phyloP scores from a whole-genome alignment of 495 filamentous ascomycete genomes.

The Hypoxylon crocopeplum region DNA sequence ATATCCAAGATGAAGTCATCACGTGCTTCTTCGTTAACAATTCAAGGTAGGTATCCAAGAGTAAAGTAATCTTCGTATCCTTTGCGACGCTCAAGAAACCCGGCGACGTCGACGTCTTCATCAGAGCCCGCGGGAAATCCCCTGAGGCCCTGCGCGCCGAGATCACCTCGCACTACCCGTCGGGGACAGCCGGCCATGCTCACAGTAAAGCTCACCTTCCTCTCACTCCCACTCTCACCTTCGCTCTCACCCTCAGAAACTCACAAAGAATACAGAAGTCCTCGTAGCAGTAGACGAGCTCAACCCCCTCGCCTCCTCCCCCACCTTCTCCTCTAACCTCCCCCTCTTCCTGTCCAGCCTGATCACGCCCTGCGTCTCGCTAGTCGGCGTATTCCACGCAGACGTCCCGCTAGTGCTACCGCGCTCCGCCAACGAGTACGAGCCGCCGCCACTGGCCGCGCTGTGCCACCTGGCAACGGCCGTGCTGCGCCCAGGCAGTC shows the following conservation, averaged over 20 bases:
- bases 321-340: conserved; percentile 48
- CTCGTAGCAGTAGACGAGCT: conserved; percentile 71
- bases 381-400: conserved; percentile 71
- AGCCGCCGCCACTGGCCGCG: conserved; percentile 70
- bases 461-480: conserved; percentile 58
- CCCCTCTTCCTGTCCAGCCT: conserved; percentile 62
- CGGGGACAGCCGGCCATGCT: conserved; percentile 28
- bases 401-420: conserved; percentile 59
- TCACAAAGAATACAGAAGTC: conserved; percentile 48
- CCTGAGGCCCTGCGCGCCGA: conserved; percentile 60
- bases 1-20: neutral
- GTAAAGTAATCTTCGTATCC: conserved; percentile 76
- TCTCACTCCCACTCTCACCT: too few relatives aligned
- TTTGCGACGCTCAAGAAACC: conserved; percentile 70
- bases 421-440: conserved; percentile 55
- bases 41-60: conserved; percentile 49
- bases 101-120: conserved; percentile 63
- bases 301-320: conserved; percentile 54
- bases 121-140: conserved; percentile 66
- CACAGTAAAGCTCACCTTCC: conserved; percentile 44
- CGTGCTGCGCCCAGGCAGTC: conserved; percentile 56
- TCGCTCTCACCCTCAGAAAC: conserved; percentile 38
- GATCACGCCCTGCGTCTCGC: conserved; percentile 59
- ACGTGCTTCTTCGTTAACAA: conserved; percentile 8
- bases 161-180: conserved; percentile 61